These are phyloP conservation scores for Scortechinia acanthostroma DNA, from an alignment of 2,329 filamentous ascomycete species.

Conservation along the genomic window DNA sequence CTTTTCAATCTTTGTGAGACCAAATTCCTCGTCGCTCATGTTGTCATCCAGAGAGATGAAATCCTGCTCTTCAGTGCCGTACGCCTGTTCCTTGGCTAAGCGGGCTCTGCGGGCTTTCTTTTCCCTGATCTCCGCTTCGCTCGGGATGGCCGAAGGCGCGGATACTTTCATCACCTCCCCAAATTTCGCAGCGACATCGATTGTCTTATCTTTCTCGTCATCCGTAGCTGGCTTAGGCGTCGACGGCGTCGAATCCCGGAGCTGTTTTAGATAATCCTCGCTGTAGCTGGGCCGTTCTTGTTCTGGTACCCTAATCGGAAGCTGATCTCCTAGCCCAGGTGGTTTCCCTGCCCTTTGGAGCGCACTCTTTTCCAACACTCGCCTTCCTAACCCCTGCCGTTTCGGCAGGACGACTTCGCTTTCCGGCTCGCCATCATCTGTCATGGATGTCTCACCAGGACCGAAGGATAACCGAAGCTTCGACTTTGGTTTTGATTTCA, in stretches of 20 bases:
- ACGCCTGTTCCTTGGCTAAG: background rate
- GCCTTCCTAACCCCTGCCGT: background rate
- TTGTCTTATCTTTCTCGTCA: background rate
- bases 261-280: background rate
- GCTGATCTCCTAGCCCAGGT: background rate
- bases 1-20: constrained; percentile 5
- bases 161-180: constrained; percentile 3
- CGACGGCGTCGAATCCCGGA: background rate
- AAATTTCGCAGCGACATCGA: constrained; percentile 2
- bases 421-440: background rate
- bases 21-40: background rate
- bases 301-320: background rate
- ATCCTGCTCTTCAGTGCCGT: background rate
- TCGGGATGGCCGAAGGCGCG: background rate
- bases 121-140: background rate
- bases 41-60: background rate
- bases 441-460: background rate
- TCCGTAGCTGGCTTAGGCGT: background rate
- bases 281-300: constrained; percentile 1
- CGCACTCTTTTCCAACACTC: background rate
- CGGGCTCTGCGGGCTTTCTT: background rate
- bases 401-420: background rate
- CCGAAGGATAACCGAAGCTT: background rate
- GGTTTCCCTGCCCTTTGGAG: background rate
- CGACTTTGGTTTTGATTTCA: background rate